These are phyloP conservation scores for Neocallimastix lanati DNA, from an alignment of 192 early-diverging fungal genomes.

Conservation along the genomic window DNA sequence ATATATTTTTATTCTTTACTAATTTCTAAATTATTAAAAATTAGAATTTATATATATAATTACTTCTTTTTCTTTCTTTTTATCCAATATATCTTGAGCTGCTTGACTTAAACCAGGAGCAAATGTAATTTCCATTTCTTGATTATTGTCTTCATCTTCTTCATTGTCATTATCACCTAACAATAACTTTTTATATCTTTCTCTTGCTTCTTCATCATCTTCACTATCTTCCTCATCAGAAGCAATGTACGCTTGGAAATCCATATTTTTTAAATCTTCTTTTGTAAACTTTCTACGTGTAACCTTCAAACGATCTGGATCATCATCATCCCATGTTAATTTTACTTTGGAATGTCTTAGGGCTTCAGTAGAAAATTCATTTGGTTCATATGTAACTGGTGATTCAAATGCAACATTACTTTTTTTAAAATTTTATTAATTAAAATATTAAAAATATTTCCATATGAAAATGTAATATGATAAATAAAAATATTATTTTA, in stretches of 20 bases:
- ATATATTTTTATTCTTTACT: too few species aligned
- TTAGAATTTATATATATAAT: neutral
- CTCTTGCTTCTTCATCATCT: slow-evolving; percentile 9
- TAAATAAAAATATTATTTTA: too few species aligned
- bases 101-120: slow-evolving; percentile 71
- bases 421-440: neutral
- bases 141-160: slow-evolving; percentile 2
- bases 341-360: slow-evolving; percentile 84
- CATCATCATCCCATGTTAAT: slow-evolving; percentile 91
- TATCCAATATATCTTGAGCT: slow-evolving; percentile 29
- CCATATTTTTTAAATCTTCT: slow-evolving; percentile 75
- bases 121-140: slow-evolving; percentile 90
- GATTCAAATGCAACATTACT: slow-evolving; percentile 9
- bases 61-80: slow-evolving; percentile 25
- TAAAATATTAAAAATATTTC: too few species aligned
- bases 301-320: slow-evolving; percentile 56
- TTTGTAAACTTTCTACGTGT: slow-evolving; percentile 71
- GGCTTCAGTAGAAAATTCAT: slow-evolving; percentile 21
- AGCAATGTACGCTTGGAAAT: slow-evolving; percentile 78
- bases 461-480: too few species aligned
- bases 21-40: too few species aligned
- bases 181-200: slow-evolving; percentile 1
- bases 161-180: slow-evolving; percentile 8
- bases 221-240: slow-evolving; percentile 16
- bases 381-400: slow-evolving; percentile 13